A percentile compares a stretch with the other conserved stretches of the same genome.
Evolutionary conservation across 2,329 filamentous ascomycete genomes (phyloP).

Genomic region (Pochonia chlamydosporia): DNA sequence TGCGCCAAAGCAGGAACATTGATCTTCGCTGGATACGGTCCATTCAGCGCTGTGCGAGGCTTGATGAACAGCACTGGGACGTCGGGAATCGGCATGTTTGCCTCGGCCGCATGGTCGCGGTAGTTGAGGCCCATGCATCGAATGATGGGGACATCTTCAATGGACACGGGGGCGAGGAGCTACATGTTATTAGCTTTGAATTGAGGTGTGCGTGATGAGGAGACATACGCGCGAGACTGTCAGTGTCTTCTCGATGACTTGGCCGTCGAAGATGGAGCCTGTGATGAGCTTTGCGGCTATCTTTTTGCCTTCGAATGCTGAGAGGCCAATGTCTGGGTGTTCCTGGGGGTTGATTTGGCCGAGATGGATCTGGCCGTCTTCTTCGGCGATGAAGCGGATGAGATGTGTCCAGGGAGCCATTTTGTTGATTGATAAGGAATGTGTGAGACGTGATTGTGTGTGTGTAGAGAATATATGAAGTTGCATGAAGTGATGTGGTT

Average conservation of each 20-base stretch:
- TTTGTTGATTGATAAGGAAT: too few relatives aligned
- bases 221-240: not conserved
- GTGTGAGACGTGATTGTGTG: too few relatives aligned
- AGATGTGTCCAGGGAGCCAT: slow-evolving; percentile 30
- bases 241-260: not conserved
- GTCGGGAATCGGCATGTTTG: slow-evolving; percentile 28
- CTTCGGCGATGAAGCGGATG: slow-evolving; percentile 33
- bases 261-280: slow-evolving; percentile 3
- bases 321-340: slow-evolving; percentile 19
- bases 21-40: slow-evolving; percentile 23
- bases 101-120: slow-evolving; percentile 32
- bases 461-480: too few relatives aligned
- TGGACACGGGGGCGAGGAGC: slow-evolving; percentile 27
- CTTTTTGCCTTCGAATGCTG: not conserved
- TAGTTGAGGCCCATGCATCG: slow-evolving; percentile 42
- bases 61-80: slow-evolving; percentile 33
- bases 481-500: too few relatives aligned
- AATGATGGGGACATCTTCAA: slow-evolving; percentile 31
- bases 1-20: slow-evolving; percentile 16
- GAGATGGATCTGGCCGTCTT: slow-evolving; percentile 33
- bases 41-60: slow-evolving; percentile 28
- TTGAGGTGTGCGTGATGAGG: not conserved
- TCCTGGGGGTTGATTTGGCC: slow-evolving; percentile 27
- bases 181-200: not conserved
- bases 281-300: slow-evolving; percentile 1